Percentiles rank a stretch among this genome's conserved stretches.
phyloP scores from a whole-genome alignment of 2,329 filamentous ascomycete species.

The Pseudogymnoascus sp. region DNA sequence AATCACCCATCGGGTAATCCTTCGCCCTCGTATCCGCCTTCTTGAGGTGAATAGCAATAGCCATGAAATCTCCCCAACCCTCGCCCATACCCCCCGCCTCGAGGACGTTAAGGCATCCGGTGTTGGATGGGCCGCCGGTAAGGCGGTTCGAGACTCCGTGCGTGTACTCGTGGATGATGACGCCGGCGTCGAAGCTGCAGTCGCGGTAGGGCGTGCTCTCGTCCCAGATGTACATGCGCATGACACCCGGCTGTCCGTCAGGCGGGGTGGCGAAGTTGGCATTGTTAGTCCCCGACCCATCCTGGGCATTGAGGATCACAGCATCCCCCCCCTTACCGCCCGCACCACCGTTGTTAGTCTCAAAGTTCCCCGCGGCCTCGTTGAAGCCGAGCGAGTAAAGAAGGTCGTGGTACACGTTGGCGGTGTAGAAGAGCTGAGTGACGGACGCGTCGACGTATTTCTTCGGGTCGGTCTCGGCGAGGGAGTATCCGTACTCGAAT shows the following conservation, averaged over 20 bases:
- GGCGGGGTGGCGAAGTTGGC: constrained; percentile 48
- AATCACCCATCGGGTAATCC: constrained; percentile 42
- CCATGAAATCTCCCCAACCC: constrained; percentile 49
- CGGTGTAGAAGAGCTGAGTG: constrained; percentile 52
- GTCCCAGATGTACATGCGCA: constrained; percentile 53
- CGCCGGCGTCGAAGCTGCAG: constrained; percentile 48
- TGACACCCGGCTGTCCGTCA: constrained; percentile 42
- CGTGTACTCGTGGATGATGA: constrained; percentile 52
- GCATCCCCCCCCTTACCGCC: constrained; percentile 44
- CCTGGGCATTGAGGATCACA: constrained; percentile 48
- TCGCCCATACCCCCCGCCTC: constrained; percentile 50
- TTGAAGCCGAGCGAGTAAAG: constrained; percentile 49
- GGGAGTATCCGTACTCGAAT: constrained; percentile 40
- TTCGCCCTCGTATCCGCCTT: constrained; percentile 35
- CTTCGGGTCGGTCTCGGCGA: constrained; percentile 27
- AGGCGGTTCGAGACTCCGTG: constrained; percentile 38
- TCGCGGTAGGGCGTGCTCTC: constrained; percentile 40
- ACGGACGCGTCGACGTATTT: constrained; percentile 45
- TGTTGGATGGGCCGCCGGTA: constrained; percentile 36
- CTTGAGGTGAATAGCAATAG: constrained; percentile 41
- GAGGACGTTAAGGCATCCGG: constrained; percentile 35
- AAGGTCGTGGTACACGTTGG: constrained; percentile 51
- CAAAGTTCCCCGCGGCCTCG: constrained; percentile 51
- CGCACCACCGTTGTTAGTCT: constrained; percentile 45
- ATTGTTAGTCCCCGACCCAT: constrained; percentile 46